Percentiles rank a stretch among this genome's conserved stretches.
Conservation (phyloP, 2,329 filamentous ascomycete species). For the Juglanconis sp. region DNA sequence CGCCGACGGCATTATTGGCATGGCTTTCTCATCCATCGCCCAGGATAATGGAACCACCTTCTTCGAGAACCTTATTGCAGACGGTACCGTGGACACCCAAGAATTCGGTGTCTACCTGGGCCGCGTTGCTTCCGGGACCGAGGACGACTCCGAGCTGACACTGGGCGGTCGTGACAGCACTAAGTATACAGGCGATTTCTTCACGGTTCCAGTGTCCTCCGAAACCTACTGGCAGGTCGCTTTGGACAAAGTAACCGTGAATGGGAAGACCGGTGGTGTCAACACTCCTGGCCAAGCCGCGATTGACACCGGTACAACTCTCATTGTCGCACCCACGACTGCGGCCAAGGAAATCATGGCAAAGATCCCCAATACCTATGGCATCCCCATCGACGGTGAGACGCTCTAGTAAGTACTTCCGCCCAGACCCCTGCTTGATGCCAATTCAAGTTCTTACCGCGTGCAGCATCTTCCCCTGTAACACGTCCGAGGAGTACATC, state of each 20-base stretch:
- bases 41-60: constrained; percentile 10
- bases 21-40: constrained; percentile 10
- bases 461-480: constrained; percentile 8
- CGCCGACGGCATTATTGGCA: constrained; percentile 6
- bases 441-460: background rate
- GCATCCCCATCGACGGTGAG: constrained; percentile 1
- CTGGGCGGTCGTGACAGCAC: constrained; percentile 8
- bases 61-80: constrained; percentile 5
- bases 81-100: constrained; percentile 1
- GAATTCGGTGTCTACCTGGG: constrained; percentile 12
- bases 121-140: constrained; percentile 10
- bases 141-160: constrained; percentile 6
- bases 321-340: background rate
- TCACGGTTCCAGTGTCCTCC: constrained; percentile 2
- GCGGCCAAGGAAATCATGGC: constrained; percentile 7
- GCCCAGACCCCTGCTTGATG: too few species aligned
- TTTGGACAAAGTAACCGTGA: constrained; percentile 5
- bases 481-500: constrained; percentile 1
- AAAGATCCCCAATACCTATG: constrained; percentile 1
- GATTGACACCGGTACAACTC: constrained; percentile 8
- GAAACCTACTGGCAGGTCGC: constrained; percentile 13
- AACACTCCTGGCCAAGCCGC: constrained; percentile 8
- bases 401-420: constrained; percentile 3
- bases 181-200: constrained; percentile 4
- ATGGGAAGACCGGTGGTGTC: constrained; percentile 1